Conservation (phyloP, 2,329 filamentous ascomycete species). For the Curvularia spicifera region DNA sequence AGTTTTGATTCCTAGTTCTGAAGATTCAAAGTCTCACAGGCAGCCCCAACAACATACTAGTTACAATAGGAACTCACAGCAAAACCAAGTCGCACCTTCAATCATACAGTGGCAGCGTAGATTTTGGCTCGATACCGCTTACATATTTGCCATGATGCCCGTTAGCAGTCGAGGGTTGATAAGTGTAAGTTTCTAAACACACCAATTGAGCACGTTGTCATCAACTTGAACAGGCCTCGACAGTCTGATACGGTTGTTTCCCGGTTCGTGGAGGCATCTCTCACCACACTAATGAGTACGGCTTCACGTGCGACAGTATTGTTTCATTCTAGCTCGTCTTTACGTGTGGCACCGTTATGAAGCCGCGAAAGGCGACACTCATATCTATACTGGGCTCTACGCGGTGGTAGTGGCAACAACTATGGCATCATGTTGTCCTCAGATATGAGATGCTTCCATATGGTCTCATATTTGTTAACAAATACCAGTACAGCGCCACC, state of each 20-base stretch:
- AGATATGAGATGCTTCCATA: slow-evolving; percentile 26
- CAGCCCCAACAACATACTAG: slow-evolving; percentile 20
- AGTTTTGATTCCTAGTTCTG: slow-evolving; percentile 23
- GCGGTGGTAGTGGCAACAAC: slow-evolving; percentile 42
- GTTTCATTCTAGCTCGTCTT: too few species aligned
- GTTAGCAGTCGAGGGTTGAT: slow-evolving; percentile 55
- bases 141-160: slow-evolving; percentile 3
- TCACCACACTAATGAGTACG: too few species aligned
- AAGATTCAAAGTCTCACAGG: slow-evolving; percentile 14
- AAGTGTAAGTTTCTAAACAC: slow-evolving; percentile 20
- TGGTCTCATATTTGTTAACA: slow-evolving; percentile 11
- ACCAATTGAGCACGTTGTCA: background rate
- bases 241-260: slow-evolving; percentile 22
- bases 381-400: slow-evolving; percentile 51
- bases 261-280: too few species aligned
- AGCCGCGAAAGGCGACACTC: background rate
- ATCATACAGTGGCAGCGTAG: too few species aligned
- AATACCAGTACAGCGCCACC: slow-evolving; percentile 14
- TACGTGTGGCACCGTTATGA: too few species aligned
- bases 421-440: slow-evolving; percentile 46
- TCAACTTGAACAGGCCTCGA: slow-evolving; percentile 15
- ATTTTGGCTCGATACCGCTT: too few species aligned
- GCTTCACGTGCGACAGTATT: too few species aligned
- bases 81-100: slow-evolving; percentile 11
- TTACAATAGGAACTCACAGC: slow-evolving; percentile 23